Percentiles rank a stretch among this genome's conserved stretches.
These are phyloP conservation scores for Penicillium macrosclerotiorum DNA, from an alignment of 495 filamentous ascomycete genomes.

Conservation along the genomic window DNA sequence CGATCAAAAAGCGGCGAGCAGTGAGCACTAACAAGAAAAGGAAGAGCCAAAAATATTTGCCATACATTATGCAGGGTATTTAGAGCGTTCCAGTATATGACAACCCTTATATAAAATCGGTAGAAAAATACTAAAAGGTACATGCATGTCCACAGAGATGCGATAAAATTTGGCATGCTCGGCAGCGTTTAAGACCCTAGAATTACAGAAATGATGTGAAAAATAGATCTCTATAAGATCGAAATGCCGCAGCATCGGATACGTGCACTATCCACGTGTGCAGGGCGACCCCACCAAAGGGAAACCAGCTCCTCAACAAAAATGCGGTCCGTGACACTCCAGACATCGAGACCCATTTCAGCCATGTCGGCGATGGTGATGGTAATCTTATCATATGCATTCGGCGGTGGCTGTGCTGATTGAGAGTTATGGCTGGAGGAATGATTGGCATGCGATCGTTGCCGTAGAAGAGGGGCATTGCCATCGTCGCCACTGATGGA, in stretches of 20 bases:
- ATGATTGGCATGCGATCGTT: constrained; percentile 11
- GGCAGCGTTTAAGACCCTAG: neutral
- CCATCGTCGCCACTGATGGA: constrained; percentile 31
- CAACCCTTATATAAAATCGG: too few species aligned
- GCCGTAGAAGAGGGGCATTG: constrained; percentile 26
- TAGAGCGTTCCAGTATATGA: too few species aligned
- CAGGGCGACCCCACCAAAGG: constrained; percentile 70
- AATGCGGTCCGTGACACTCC: constrained; percentile 73
- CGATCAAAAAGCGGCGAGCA: too few species aligned
- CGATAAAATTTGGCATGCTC: too few species aligned
- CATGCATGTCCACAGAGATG: too few species aligned
- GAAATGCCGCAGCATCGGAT: constrained; percentile 80
- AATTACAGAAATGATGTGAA: neutral
- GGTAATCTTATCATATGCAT: constrained; percentile 40
- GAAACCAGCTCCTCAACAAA: constrained; percentile 68
- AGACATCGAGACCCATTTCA: constrained; percentile 81
- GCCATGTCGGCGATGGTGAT: constrained; percentile 69
- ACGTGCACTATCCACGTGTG: constrained; percentile 66
- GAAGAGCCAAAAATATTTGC: too few species aligned
- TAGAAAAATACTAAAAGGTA: too few species aligned
- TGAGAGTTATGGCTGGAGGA: neutral
- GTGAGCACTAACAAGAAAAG: too few species aligned
- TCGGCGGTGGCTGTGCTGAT: neutral
- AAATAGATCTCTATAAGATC: constrained; percentile 55
- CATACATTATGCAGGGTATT: too few species aligned